Evolutionary conservation across 2,329 filamentous ascomycete species (phyloP).

Genomic region (Drechslera avenae): DNA sequence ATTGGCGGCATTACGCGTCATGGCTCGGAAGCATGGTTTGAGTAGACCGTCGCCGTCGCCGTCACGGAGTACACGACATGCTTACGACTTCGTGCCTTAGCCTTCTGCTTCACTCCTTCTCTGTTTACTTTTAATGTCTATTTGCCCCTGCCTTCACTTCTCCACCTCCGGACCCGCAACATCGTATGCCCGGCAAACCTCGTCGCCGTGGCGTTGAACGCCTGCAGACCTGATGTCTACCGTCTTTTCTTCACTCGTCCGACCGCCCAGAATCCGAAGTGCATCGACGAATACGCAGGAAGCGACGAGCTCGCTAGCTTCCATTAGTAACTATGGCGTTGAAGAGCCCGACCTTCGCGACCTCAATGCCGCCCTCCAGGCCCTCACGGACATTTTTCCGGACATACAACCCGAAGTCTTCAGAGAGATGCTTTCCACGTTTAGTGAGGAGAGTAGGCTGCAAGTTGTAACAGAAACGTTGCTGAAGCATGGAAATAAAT

Average conservation of each 20-base stretch:
- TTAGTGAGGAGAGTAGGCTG: slow-evolving; percentile 76
- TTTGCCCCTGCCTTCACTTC: slow-evolving; percentile 6
- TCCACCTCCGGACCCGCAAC: not conserved
- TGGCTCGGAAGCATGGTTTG: slow-evolving; percentile 6
- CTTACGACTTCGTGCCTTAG: not conserved
- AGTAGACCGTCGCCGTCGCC: not conserved
- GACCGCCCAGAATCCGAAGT: slow-evolving; percentile 30
- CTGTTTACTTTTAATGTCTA: slow-evolving; percentile 20
- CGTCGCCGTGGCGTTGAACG: slow-evolving; percentile 12
- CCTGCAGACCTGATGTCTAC: slow-evolving; percentile 35
- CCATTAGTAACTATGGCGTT: slow-evolving; percentile 17
- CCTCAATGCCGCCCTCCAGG: slow-evolving; percentile 71
- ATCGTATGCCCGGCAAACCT: slow-evolving; percentile 11
- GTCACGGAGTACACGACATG: slow-evolving; percentile 1
- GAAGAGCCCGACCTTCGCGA: slow-evolving; percentile 68
- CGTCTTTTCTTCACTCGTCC: slow-evolving; percentile 45
- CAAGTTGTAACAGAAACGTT: slow-evolving; percentile 78
- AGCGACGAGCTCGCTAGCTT: slow-evolving; percentile 10
- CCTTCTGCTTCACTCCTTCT: slow-evolving; percentile 1
- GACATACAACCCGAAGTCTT: slow-evolving; percentile 83
- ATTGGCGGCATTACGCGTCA: slow-evolving; percentile 25
- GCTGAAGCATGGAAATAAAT: slow-evolving; percentile 71
- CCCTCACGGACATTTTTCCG: slow-evolving; percentile 74
- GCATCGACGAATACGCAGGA: slow-evolving; percentile 16
- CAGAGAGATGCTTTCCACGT: slow-evolving; percentile 76